Evolutionary conservation across 495 filamentous ascomycete genomes (phyloP).

Genomic region (Podospora appendiculata): DNA sequence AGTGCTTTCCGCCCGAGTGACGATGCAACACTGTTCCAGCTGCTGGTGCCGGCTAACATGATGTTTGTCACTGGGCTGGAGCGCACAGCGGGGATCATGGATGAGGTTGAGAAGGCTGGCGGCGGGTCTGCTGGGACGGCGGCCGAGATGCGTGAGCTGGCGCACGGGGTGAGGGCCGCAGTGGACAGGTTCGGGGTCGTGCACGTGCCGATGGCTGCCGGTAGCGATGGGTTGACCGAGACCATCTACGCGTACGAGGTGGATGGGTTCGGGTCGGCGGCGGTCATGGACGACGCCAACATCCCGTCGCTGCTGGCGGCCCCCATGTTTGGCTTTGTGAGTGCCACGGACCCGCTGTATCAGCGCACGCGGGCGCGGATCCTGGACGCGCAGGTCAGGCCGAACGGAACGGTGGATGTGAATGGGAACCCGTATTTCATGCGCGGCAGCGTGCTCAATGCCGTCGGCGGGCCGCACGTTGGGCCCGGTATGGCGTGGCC

Average conservation of each 20-base stretch:
- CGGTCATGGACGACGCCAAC: constrained; percentile 59
- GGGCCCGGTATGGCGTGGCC: constrained; percentile 55
- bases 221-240: constrained; percentile 3
- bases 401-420: no score
- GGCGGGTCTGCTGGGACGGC: constrained; percentile 24
- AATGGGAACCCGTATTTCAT: constrained; percentile 52
- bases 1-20: constrained; percentile 60
- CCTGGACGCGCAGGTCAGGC: constrained; percentile 21
- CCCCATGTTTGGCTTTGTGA: constrained; percentile 44
- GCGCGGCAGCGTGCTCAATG: constrained; percentile 42
- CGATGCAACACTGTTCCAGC: constrained; percentile 49
- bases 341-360: constrained; percentile 37
- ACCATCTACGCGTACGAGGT: constrained; percentile 55
- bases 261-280: constrained; percentile 47
- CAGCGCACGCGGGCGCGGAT: constrained; percentile 45
- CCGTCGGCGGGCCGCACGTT: constrained; percentile 49
- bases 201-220: neutral
- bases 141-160: constrained; percentile 29
- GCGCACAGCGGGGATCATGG: constrained; percentile 41
- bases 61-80: constrained; percentile 54
- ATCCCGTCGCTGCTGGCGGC: constrained; percentile 49
- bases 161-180: neutral
- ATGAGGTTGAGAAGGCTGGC: no score
- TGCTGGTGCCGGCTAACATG: constrained; percentile 61
- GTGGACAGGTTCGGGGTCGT: neutral